These are phyloP conservation scores for Protomyces inundatus DNA, from an alignment of 1,139 yeast genomes.

Conservation along the genomic window DNA sequence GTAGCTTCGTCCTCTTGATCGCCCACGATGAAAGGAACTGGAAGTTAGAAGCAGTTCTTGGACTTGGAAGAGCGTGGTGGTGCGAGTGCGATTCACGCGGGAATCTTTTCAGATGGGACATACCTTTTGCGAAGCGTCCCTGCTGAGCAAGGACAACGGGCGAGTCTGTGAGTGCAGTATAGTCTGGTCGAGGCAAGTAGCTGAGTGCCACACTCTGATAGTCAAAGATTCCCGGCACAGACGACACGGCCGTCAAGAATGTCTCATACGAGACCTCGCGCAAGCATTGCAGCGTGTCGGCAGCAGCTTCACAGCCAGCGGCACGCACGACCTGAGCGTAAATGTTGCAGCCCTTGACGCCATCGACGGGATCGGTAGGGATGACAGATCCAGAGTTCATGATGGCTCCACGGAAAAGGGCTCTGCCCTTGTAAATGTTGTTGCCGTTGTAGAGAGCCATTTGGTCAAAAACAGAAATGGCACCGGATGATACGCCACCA, in stretches of 20 bases:
- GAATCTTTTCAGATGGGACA: too few relatives aligned
- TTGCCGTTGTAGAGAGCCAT: background rate
- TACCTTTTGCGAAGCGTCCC: background rate
- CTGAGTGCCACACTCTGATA: background rate
- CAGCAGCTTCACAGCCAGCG: background rate
- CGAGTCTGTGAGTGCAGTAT: background rate
- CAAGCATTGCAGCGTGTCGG: background rate
- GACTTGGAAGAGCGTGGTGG: too few relatives aligned
- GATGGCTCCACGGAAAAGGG: constrained; percentile 1
- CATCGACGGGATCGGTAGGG: background rate
- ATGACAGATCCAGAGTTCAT: background rate
- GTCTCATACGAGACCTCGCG: background rate
- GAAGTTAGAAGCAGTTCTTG: too few relatives aligned
- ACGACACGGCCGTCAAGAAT: background rate
- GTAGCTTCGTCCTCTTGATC: constrained; percentile 1
- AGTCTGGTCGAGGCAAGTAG: background rate
- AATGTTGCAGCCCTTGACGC: background rate
- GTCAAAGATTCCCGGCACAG: background rate
- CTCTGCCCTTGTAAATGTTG: background rate
- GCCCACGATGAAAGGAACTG: background rate
- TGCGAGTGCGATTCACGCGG: too few relatives aligned
- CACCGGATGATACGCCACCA: constrained; percentile 10
- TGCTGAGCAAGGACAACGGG: background rate
- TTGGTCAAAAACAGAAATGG: background rate
- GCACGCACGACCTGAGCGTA: background rate